These are phyloP conservation scores for Trichophyton simii DNA, from an alignment of 2,329 filamentous ascomycete genomes.

Conservation along the genomic window DNA sequence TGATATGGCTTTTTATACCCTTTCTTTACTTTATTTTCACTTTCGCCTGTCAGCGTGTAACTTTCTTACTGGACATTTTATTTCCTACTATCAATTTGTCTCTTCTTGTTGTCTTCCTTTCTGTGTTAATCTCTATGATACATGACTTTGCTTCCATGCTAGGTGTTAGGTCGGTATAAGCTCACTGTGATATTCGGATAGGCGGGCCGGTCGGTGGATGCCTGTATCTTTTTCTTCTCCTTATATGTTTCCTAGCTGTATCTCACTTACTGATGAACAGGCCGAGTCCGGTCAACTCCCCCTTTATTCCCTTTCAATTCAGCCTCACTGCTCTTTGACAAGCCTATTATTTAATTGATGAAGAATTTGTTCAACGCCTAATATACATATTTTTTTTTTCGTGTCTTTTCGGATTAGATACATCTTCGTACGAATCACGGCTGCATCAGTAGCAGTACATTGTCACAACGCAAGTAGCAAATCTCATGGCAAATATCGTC, in stretches of 20 bases:
- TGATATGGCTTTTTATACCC: constrained; percentile 9
- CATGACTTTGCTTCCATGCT: constrained; percentile 1
- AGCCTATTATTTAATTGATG: neutral
- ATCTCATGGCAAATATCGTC: neutral
- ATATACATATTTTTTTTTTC: neutral
- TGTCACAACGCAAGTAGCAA: neutral
- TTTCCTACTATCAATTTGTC: constrained; percentile 10
- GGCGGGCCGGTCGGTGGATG: neutral
- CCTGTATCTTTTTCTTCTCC: neutral
- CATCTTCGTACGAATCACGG: neutral
- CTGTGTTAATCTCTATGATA: constrained; percentile 3
- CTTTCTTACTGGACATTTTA: neutral
- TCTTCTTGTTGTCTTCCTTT: constrained; percentile 5
- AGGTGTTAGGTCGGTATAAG: neutral
- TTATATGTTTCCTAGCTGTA: neutral
- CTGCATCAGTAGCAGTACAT: neutral
- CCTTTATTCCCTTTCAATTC: neutral
- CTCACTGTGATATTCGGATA: neutral
- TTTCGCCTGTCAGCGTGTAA: neutral
- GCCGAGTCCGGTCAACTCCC: neutral
- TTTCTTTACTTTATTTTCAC: constrained; percentile 12
- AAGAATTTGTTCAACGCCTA: neutral
- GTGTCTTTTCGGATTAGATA: neutral
- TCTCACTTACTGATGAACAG: neutral
- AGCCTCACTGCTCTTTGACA: neutral